Percentiles rank a stretch among this genome's conserved stretches.
Evolutionary conservation across 177 flowering plant genomes (phyloP).

Genomic region (Telopea speciosissima): DNA sequence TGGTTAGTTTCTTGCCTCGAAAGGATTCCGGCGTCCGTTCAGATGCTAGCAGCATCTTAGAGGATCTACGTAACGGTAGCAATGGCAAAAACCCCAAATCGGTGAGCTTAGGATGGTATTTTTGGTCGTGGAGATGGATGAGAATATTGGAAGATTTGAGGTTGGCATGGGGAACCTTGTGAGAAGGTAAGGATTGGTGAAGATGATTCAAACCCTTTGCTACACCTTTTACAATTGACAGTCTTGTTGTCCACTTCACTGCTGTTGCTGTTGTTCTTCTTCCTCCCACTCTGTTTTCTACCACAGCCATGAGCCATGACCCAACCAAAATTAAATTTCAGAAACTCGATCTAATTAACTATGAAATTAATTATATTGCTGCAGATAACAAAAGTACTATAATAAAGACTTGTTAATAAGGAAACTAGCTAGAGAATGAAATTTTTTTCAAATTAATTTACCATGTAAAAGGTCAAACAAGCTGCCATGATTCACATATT

Average conservation of each 20-base stretch:
- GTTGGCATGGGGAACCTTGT: constrained; percentile 54
- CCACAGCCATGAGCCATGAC: no score
- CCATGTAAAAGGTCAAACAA: constrained; percentile 59
- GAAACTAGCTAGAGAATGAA: no score
- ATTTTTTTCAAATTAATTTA: no score
- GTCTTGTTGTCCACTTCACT: constrained; percentile 39
- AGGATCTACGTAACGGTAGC: constrained; percentile 18
- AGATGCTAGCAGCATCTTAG: constrained; percentile 26
- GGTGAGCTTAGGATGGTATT: constrained; percentile 33
- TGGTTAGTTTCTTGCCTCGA: constrained; percentile 37
- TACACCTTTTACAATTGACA: constrained; percentile 43
- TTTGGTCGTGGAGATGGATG: constrained; percentile 9
- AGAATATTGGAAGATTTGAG: constrained; percentile 63
- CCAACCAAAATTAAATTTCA: no score
- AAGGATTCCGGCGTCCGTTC: constrained; percentile 39
- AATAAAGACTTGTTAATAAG: no score
- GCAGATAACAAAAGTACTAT: no score
- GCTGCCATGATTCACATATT: constrained; percentile 38
- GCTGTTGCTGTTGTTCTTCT: no score
- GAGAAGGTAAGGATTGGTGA: constrained; percentile 39
- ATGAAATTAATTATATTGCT: no score
- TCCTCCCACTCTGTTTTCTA: constrained; percentile 43
- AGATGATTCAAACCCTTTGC: constrained; percentile 52
- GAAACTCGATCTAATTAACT: no score
- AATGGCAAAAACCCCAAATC: constrained; percentile 53